Conservation (phyloP, 441 rosid genomes). For the Croton setiger region DNA sequence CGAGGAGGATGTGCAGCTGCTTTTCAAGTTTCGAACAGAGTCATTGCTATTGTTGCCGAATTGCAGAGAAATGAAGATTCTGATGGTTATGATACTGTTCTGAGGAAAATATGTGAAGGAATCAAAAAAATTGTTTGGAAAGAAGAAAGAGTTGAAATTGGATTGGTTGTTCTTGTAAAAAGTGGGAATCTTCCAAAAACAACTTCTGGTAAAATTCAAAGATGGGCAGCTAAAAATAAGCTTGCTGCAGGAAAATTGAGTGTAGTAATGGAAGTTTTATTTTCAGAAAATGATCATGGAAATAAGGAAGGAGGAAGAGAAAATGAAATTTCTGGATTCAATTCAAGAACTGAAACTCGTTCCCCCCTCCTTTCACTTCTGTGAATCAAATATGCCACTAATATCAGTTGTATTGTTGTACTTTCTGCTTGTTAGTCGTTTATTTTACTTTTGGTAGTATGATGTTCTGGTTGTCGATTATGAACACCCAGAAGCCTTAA, state of each 20-base stretch:
- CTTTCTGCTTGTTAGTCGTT: too few relatives aligned
- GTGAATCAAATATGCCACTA: too few relatives aligned
- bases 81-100: background rate
- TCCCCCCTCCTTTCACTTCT: too few relatives aligned
- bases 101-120: constrained; percentile 37
- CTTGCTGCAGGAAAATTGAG: constrained; percentile 34
- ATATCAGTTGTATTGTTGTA: too few relatives aligned
- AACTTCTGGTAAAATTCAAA: constrained; percentile 58
- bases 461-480: too few relatives aligned
- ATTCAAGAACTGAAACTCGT: too few relatives aligned
- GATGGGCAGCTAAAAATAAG: constrained; percentile 51
- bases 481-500: too few relatives aligned
- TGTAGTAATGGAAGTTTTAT: constrained; percentile 29
- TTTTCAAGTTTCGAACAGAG: constrained; percentile 28
- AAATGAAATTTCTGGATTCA: background rate
- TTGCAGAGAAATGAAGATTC: constrained; percentile 34
- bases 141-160: constrained; percentile 36
- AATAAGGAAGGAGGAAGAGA: background rate
- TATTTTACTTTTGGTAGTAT: too few relatives aligned
- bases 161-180: constrained; percentile 43
- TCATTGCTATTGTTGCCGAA: constrained; percentile 43
- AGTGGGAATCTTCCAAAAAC: constrained; percentile 48
- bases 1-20: constrained; percentile 58
- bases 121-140: constrained; percentile 31
- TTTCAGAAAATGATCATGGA: constrained; percentile 16